Evolutionary conservation across 306 rosid genomes (phyloP).

Genomic region (Potentilla sterilis): DNA sequence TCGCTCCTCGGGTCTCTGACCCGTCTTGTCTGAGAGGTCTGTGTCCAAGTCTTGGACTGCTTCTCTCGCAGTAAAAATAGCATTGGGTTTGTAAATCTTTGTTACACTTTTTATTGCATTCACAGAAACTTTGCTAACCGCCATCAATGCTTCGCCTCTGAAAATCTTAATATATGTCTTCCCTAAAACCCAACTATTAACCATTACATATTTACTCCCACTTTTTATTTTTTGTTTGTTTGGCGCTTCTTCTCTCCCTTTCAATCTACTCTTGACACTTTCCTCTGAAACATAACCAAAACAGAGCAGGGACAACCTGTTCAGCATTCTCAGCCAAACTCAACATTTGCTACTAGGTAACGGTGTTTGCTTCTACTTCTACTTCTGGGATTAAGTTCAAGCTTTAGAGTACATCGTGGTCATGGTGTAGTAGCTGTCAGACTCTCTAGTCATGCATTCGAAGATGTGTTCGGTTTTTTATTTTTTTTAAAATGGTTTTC

Average conservation of each 20-base stretch:
- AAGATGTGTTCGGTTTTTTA: neutral
- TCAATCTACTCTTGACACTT: conserved; percentile 8
- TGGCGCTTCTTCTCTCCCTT: conserved; percentile 19
- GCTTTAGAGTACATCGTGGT: neutral
- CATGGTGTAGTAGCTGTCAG: neutral
- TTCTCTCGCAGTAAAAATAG: neutral
- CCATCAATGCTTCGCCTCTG: neutral
- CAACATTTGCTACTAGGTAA: neutral
- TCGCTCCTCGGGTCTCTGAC: conserved; percentile 5
- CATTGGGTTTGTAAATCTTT: neutral
- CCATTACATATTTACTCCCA: neutral
- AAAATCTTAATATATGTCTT: neutral
- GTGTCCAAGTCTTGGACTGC: neutral
- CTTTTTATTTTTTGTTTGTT: neutral
- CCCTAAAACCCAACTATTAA: neutral
- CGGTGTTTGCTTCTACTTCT: neutral
- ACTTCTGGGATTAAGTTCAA: neutral
- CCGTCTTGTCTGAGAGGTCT: neutral
- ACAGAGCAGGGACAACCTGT: neutral
- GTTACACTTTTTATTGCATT: neutral
- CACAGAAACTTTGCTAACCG: neutral
- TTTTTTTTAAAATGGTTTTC: conserved; percentile 10
- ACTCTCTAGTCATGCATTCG: neutral
- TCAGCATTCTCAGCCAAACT: neutral
- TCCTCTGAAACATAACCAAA: conserved; percentile 17